These are phyloP conservation scores for Leishmania amazonensis DNA, from an alignment of 208 protist genomes.

Conservation along the genomic window DNA sequence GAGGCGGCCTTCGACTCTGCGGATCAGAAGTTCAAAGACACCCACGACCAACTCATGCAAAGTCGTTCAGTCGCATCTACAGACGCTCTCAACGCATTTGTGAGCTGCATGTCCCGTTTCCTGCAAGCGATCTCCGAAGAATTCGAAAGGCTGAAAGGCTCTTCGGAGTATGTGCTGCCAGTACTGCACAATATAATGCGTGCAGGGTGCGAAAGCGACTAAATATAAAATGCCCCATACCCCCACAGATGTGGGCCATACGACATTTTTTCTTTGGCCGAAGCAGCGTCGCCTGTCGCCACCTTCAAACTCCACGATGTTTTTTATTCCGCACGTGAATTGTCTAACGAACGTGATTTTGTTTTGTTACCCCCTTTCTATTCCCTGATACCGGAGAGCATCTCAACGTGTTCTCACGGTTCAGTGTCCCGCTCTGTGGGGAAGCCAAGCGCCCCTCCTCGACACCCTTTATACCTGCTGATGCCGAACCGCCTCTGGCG, in stretches of 20 bases:
- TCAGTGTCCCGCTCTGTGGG: neutral
- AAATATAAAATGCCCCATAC: neutral
- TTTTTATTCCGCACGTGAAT: neutral
- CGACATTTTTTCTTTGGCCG: neutral
- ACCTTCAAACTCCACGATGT: neutral
- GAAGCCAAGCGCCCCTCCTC: too few relatives aligned
- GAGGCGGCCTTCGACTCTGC: constrained; percentile 39
- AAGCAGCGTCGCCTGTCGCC: neutral
- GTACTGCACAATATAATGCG: constrained; percentile 7
- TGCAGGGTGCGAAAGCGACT: constrained; percentile 13
- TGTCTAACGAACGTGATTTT: neutral
- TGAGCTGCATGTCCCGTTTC: constrained; percentile 38
- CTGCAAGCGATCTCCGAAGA: constrained; percentile 25
- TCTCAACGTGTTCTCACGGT: neutral
- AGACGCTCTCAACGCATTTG: constrained; percentile 31
- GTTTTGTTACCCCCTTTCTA: neutral
- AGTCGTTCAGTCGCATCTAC: constrained; percentile 27
- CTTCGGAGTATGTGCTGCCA: constrained; percentile 10
- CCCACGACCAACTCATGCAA: constrained; percentile 36
- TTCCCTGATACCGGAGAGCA: neutral
- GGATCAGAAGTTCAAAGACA: constrained; percentile 50
- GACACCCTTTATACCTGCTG: neutral
- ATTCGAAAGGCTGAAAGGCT: constrained; percentile 21
- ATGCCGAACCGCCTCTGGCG: neutral
- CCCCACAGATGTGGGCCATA: neutral